Conservation (phyloP, 2,329 filamentous ascomycete genomes). For the Penicillium occitanis region DNA sequence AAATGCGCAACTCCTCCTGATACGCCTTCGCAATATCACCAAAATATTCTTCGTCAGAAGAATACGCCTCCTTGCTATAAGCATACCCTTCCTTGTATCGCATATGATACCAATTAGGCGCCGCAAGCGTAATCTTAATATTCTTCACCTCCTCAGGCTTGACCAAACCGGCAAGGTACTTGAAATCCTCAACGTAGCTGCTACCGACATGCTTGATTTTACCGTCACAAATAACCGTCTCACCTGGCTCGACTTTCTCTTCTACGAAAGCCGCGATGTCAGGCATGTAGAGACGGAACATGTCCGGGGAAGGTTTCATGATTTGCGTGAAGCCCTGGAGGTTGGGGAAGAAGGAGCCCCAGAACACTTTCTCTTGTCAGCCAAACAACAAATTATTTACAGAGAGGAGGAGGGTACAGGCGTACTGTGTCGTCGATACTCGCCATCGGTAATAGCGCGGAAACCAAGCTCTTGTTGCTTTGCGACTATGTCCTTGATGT, state of each 20-base stretch:
- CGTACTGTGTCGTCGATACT: conserved; percentile 57
- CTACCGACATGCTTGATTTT: conserved; percentile 60
- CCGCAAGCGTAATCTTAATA: conserved; percentile 67
- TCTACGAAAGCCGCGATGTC: conserved; percentile 64
- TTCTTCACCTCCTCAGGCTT: conserved; percentile 62
- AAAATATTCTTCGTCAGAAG: conserved; percentile 62
- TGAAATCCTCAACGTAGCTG: conserved; percentile 59
- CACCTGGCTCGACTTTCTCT: conserved; percentile 56
- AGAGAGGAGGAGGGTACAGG: neutral
- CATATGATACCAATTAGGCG: conserved; percentile 69
- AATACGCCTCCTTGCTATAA: conserved; percentile 58
- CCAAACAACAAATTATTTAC: too few species aligned
- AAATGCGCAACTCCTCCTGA: conserved; percentile 59
- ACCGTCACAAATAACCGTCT: conserved; percentile 57
- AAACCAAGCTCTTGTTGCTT: conserved; percentile 64
- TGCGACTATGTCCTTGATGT: conserved; percentile 64
- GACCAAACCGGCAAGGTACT: conserved; percentile 59
- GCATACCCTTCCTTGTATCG: conserved; percentile 57
- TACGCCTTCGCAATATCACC: conserved; percentile 65
- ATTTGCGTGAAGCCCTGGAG: conserved; percentile 58
- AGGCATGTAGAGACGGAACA: conserved; percentile 60
- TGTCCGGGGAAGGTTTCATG: conserved; percentile 47
- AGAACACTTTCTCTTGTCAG: conserved; percentile 46
- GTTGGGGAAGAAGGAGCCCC: conserved; percentile 57
- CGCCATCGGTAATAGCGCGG: conserved; percentile 66